phyloP scores from a whole-genome alignment of 2,329 filamentous ascomycete species.

The Talaromyces sp. region DNA sequence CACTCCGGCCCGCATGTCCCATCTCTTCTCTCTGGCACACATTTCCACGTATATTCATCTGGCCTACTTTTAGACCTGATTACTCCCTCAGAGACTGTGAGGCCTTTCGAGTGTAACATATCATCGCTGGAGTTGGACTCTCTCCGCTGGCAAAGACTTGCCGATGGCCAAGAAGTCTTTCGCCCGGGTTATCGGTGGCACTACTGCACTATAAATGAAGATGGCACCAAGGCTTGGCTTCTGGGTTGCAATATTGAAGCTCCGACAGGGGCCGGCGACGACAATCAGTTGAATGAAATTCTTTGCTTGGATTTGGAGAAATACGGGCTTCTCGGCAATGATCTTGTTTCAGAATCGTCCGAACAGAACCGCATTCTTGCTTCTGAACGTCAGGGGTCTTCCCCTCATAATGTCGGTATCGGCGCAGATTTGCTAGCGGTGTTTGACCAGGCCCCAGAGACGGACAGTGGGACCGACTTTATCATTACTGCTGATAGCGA shows the following conservation, averaged over 20 bases:
- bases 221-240: slow-evolving; percentile 94
- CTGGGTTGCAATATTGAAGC: slow-evolving; percentile 75
- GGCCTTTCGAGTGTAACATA: slow-evolving; percentile 80
- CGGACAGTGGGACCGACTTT: slow-evolving; percentile 85
- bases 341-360: slow-evolving; percentile 54
- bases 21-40: slow-evolving; percentile 81
- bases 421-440: slow-evolving; percentile 80
- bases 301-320: slow-evolving; percentile 88
- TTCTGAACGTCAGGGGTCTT: slow-evolving; percentile 49
- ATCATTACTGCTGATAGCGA: slow-evolving; percentile 83
- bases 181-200: slow-evolving; percentile 92
- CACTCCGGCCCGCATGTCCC: slow-evolving; percentile 81
- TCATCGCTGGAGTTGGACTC: slow-evolving; percentile 83
- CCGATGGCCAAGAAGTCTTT: slow-evolving; percentile 91
- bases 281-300: slow-evolving; percentile 91
- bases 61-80: slow-evolving; percentile 91
- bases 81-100: slow-evolving; percentile 83
- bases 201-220: slow-evolving; percentile 93
- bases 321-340: slow-evolving; percentile 85
- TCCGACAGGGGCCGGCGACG: slow-evolving; percentile 66
- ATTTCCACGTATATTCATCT: slow-evolving; percentile 93
- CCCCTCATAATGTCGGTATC: slow-evolving; percentile 56
- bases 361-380: slow-evolving; percentile 44
- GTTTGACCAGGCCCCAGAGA: slow-evolving; percentile 81
- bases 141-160: slow-evolving; percentile 89